Percentiles rank a stretch among this genome's conserved stretches.
These are phyloP conservation scores for Jamesozyma piceae DNA, from an alignment of 805 yeast genomes.

Conservation along the genomic window DNA sequence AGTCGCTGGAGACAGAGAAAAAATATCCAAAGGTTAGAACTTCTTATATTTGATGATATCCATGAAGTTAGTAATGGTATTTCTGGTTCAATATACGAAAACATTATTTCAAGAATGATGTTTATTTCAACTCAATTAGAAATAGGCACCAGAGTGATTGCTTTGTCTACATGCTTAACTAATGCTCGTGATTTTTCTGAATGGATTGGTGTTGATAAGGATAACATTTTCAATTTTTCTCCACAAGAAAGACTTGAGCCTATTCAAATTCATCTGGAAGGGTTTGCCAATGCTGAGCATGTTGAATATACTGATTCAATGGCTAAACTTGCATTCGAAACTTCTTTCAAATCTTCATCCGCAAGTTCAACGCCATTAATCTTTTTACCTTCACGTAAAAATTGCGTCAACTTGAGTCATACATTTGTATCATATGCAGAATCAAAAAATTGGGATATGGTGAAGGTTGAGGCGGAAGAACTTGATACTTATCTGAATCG, in stretches of 20 bases:
- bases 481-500: slow-evolving; percentile 16
- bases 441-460: slow-evolving; percentile 33
- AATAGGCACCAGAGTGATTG: slow-evolving; percentile 51
- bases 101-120: slow-evolving; percentile 58
- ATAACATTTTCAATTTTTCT: slow-evolving; percentile 57
- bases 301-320: slow-evolving; percentile 37
- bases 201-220: slow-evolving; percentile 71
- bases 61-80: slow-evolving; percentile 54
- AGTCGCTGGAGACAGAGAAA: slow-evolving; percentile 77
- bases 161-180: slow-evolving; percentile 57
- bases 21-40: slow-evolving; percentile 56
- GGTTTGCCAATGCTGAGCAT: slow-evolving; percentile 35
- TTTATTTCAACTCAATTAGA: slow-evolving; percentile 62
- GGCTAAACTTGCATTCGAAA: slow-evolving; percentile 41
- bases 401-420: slow-evolving; percentile 43
- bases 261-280: slow-evolving; percentile 47
- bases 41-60: slow-evolving; percentile 64
- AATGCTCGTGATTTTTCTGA: slow-evolving; percentile 71
- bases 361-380: slow-evolving; percentile 35
- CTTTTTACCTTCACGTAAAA: slow-evolving; percentile 49
- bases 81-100: slow-evolving; percentile 60
- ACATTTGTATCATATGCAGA: slow-evolving; percentile 35
- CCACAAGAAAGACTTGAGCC: slow-evolving; percentile 51
- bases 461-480: slow-evolving; percentile 32
- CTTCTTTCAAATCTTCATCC: slow-evolving; percentile 29